These are phyloP conservation scores for Knufia petricola DNA, from an alignment of 2,329 filamentous ascomycete species.

Conservation along the genomic window DNA sequence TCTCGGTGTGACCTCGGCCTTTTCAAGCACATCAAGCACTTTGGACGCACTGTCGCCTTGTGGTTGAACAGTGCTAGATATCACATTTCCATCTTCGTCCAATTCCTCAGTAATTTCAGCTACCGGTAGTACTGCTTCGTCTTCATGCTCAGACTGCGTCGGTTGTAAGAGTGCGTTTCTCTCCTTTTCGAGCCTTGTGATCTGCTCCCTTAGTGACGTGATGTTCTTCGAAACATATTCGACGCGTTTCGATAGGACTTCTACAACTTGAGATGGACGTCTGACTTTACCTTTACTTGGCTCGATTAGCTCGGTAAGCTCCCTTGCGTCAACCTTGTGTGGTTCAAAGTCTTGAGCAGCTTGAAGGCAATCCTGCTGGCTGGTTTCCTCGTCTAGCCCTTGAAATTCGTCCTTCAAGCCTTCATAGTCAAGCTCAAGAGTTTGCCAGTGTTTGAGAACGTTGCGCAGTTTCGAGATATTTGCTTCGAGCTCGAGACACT, in stretches of 20 bases:
- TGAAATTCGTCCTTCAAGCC: conserved; percentile 73
- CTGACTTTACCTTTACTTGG: conserved; percentile 40
- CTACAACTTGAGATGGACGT: conserved; percentile 49
- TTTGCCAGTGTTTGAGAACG: conserved; percentile 77
- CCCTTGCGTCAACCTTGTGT: conserved; percentile 7
- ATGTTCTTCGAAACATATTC: conserved; percentile 87
- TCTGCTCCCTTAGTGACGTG: conserved; percentile 60
- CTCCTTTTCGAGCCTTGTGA: conserved; percentile 60
- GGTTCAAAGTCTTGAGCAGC: conserved; percentile 5
- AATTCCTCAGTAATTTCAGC: conserved; percentile 88
- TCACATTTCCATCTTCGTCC: conserved; percentile 78
- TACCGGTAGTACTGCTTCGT: conserved; percentile 64
- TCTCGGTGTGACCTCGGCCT: not conserved
- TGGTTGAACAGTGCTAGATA: conserved; percentile 57
- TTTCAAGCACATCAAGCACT: conserved; percentile 50
- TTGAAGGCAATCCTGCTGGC: conserved; percentile 32
- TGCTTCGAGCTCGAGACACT: conserved; percentile 64
- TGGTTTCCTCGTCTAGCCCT: conserved; percentile 40
- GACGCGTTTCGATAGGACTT: conserved; percentile 62
- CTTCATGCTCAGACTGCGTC: conserved; percentile 51
- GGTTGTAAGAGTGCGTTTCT: conserved; percentile 54
- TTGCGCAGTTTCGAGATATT: conserved; percentile 64
- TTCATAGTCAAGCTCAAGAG: conserved; percentile 87
- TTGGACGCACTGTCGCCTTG: conserved; percentile 59
- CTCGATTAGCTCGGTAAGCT: conserved; percentile 13